Evolutionary conservation across 352 stramenopile species (phyloP), one percentile per base, ranked within the genome.

Genomic region (Phytopythium vexans): DNA sequence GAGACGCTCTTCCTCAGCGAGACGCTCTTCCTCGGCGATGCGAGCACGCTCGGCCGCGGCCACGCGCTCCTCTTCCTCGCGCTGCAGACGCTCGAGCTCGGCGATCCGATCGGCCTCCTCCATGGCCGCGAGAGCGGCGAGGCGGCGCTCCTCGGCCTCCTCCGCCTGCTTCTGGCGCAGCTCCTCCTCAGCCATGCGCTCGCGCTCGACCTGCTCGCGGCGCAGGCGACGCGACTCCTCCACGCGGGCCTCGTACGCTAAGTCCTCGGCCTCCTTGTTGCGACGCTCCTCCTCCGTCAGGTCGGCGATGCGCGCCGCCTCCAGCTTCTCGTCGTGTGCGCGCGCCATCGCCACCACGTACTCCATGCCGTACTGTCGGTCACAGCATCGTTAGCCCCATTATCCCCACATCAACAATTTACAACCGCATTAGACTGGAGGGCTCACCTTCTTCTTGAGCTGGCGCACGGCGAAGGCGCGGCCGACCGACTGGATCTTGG

Each of bases 401-500:
- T n/a, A n/a, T 49, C 16, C 27, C 27, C 8, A 15, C 34, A 39
- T 53, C 34, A 27, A 27, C 21, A 27, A 1, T 27, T 27, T n/a
- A 31, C 34, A 8, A 10, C 34, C 7, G n/a, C 14, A 53, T 51
- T 32, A 46, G 42, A 42, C 38, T 42, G 9, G 11, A 3, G 11
- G 9, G 62, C 54, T 0, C 38, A 73, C 65, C 54, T 84, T 83
- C 49, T 82, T 72, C 14, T 77, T 76, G 32, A 94, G 67, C 54
- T 77, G 74, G 31, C 84, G 79, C 44, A 94, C 80, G 41, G 84
- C 84, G 57, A 81, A 94, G 16, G 84, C 78, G 43, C 84, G 84
- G 0, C 79, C 84, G 16, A 94, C 46, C 39, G 66, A 86, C 66
- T 94, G 84, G 47, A 94, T 89, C 67, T 92, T 92, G 49, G 82